phyloP scores from a whole-genome alignment of 2,329 filamentous ascomycete genomes.

The Ophiostoma angusticollis region DNA sequence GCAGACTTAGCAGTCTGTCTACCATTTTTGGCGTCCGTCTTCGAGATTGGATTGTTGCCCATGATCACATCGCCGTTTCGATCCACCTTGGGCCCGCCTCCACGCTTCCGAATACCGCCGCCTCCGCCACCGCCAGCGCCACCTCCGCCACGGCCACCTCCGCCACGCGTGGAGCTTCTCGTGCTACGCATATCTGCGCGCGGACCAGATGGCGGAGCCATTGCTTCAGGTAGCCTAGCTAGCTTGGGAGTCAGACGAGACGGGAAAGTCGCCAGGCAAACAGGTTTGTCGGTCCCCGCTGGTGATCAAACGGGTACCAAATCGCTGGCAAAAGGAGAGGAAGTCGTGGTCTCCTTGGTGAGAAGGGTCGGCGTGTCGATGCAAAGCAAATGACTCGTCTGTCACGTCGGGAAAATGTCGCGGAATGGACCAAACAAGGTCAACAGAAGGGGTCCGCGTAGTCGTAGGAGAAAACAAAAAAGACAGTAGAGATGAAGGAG shows the following conservation, averaged over 20 bases:
- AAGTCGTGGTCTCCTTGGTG: no score
- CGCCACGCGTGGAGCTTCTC: slow-evolving; percentile 12
- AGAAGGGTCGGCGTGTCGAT: no score
- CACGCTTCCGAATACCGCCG: slow-evolving; percentile 39
- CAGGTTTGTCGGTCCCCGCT: no score
- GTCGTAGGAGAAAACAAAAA: no score
- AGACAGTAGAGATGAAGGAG: not conserved
- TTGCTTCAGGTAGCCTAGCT: slow-evolving; percentile 5
- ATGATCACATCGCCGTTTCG: slow-evolving; percentile 49
- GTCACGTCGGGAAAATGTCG: no score
- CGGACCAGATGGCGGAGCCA: slow-evolving; percentile 21
- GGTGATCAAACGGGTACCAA: no score
- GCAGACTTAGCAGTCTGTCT: not conserved
- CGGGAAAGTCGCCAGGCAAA: no score
- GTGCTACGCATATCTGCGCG: slow-evolving; percentile 11
- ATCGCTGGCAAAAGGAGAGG: no score
- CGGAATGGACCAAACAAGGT: no score
- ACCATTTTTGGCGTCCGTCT: slow-evolving; percentile 10
- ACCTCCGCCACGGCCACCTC: not conserved
- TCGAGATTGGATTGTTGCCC: slow-evolving; percentile 22
- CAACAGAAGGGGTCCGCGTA: no score
- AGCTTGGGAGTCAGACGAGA: not conserved
- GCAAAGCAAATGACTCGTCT: no score
- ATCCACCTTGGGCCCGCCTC: slow-evolving; percentile 30
- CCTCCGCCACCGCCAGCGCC: not conserved